Conservation (phyloP, 805 yeast species). For the Kodamaea restingae region DNA sequence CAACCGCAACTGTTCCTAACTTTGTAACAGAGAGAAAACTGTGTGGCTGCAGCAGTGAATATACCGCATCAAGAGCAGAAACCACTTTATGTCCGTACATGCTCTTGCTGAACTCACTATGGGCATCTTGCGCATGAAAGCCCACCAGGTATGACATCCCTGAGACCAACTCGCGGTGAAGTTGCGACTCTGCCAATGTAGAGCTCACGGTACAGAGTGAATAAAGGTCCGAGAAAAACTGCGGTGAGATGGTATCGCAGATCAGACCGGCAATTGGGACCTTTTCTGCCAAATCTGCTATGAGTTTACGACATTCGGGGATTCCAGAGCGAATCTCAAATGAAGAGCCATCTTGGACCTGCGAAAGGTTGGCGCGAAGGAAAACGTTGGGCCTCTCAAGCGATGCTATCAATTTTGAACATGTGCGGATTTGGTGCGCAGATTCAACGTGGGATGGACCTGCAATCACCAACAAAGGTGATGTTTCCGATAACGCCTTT, state of each 20-base stretch:
- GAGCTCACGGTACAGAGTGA: constrained; percentile 43
- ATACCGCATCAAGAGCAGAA: constrained; percentile 43
- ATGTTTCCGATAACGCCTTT: not conserved
- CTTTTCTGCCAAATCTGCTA: constrained; percentile 37
- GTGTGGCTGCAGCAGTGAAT: constrained; percentile 42
- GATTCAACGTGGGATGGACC: constrained; percentile 36
- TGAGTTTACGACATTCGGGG: constrained; percentile 36
- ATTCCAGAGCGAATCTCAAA: constrained; percentile 37
- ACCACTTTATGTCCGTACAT: constrained; percentile 30
- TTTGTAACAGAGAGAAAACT: constrained; percentile 47
- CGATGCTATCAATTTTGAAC: constrained; percentile 39
- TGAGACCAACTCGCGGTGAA: constrained; percentile 49
- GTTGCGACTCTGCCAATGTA: constrained; percentile 43
- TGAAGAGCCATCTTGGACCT: constrained; percentile 20
- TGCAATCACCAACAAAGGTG: constrained; percentile 29
- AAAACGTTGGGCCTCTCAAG: not conserved
- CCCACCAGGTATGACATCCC: constrained; percentile 51
- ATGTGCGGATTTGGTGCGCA: constrained; percentile 31
- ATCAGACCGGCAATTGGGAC: constrained; percentile 45
- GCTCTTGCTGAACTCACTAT: constrained; percentile 16
- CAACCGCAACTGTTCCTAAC: constrained; percentile 46
- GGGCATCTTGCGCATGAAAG: constrained; percentile 27
- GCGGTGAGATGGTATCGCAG: constrained; percentile 48
- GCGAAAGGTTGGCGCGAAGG: not conserved
- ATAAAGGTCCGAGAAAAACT: constrained; percentile 46